Base-by-base conservation (phyloP, 1,139 yeast genomes). In the Candida sanyaensis region DNA sequence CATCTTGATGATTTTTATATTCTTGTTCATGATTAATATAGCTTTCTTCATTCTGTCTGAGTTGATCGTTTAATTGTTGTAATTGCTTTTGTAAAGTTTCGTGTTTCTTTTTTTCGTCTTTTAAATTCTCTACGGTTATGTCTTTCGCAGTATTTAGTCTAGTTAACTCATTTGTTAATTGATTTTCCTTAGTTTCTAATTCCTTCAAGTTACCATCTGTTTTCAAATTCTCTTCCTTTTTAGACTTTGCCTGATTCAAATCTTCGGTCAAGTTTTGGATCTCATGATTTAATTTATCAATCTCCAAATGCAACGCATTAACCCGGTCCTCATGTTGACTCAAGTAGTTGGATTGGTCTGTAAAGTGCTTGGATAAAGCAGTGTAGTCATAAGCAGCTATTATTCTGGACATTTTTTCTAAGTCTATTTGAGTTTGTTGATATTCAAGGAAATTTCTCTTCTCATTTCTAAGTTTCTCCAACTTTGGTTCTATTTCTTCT, bases 401-500 rank as follows among this genome's bases (percentile, higher is more conserved):
- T 1, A 91, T 78, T 57, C 88, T 78, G 10, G 87, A 77, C 34
- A 86, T 68, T 41, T 86, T 83, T 64, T 93, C 98, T 53, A 88
- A 73, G 57, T 90, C 93, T 8, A 88, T 77, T 59, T 88, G 93
- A 9, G 87, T 81, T 55, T 88, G 91, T 67, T 93, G 97, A 64
- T 78, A 92, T 60, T 92, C 98, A 44, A 92, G 68, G 61, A 87
- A 92, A 29, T 83, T 75, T 56, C 96, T 79, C 69, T 91, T 92
- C 60, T 93, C 97, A 48, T 79, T 78, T 51, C 96, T 77, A 49
- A 92, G 74, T 59, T 86, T 87, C 49, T 88, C 95, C 44, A 95
- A 75, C 62, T 91, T 91, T 5, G 99, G 99, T 59, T 89, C 96
- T 52, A 95, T 92, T 65, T 93, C 98, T 60, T 92, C 97, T 27